Conservation (phyloP, 139 green algal genomes). For the Closterium sp. region DNA sequence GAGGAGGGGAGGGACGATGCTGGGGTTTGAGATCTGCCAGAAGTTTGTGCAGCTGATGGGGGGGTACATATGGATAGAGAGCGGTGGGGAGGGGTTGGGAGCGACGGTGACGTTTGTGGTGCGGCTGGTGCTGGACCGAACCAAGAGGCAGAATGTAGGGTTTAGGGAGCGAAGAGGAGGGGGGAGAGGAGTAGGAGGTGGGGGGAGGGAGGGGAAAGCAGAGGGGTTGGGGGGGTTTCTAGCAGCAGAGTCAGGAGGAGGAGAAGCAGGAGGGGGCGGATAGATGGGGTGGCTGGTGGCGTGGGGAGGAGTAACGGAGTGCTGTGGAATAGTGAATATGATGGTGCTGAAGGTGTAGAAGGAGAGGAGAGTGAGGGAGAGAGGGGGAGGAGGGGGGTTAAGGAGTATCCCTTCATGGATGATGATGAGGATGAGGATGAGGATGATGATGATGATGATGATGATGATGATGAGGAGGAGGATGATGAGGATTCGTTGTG, state of each 20-base stretch:
- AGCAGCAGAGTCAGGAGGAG: neutral
- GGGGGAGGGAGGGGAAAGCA: too few species aligned
- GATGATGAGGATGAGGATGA: neutral
- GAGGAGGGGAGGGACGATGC: constrained; percentile 62
- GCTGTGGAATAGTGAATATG: neutral
- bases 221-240: neutral
- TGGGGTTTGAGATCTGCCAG: constrained; percentile 75
- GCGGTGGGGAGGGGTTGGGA: neutral
- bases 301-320: neutral
- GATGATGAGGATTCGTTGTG: neutral
- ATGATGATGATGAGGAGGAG: neutral
- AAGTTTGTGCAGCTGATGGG: constrained; percentile 76
- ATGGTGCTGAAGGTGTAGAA: neutral
- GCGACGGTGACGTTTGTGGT: constrained; percentile 15
- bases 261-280: neutral
- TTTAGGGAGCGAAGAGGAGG: too few species aligned
- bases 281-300: neutral
- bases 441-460: neutral
- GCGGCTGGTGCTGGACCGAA: constrained; percentile 12
- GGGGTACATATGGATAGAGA: constrained; percentile 66
- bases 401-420: neutral
- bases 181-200: too few species aligned
- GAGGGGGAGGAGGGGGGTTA: neutral
- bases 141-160: neutral
- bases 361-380: neutral